Percentiles rank a stretch among this genome's conserved stretches.
Evolutionary conservation across 2,329 filamentous ascomycete species (phyloP).

Genomic region (Colletotrichum aenigma): DNA sequence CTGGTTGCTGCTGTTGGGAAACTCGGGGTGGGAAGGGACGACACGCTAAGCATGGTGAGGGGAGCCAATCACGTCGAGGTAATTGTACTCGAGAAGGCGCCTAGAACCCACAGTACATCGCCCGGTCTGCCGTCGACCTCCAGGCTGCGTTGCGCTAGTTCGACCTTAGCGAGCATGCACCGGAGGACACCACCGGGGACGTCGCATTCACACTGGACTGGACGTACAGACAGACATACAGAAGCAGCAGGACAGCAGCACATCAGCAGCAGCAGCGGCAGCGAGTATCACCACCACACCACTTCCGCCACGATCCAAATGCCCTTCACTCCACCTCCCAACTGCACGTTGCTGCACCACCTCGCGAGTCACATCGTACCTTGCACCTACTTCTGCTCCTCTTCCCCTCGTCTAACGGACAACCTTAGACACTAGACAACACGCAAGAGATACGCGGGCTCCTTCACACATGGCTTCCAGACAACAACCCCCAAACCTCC

Average conservation of each 20-base stretch:
- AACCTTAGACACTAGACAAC: neutral
- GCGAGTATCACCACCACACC: neutral
- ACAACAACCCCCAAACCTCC: neutral
- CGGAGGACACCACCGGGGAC: neutral
- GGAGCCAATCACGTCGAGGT: neutral
- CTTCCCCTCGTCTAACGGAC: neutral
- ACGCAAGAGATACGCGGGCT: neutral
- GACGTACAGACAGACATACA: neutral
- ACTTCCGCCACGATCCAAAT: neutral
- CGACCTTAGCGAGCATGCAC: neutral
- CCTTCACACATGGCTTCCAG: neutral
- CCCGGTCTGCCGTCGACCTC: neutral
- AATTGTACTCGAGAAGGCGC: slow-evolving; percentile 4
- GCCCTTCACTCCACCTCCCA: neutral
- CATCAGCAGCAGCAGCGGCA: neutral
- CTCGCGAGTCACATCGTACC: neutral
- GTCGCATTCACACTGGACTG: neutral
- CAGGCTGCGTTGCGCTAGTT: neutral
- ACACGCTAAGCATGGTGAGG: slow-evolving; percentile 10
- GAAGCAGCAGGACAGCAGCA: neutral
- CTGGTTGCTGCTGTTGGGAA: slow-evolving; percentile 4
- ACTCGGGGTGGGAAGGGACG: neutral
- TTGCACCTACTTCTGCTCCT: neutral
- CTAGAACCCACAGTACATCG: neutral
- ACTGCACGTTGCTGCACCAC: neutral